Conservation (phyloP, 78 protist genomes). For the Blattamonas nauphoetae region DNA sequence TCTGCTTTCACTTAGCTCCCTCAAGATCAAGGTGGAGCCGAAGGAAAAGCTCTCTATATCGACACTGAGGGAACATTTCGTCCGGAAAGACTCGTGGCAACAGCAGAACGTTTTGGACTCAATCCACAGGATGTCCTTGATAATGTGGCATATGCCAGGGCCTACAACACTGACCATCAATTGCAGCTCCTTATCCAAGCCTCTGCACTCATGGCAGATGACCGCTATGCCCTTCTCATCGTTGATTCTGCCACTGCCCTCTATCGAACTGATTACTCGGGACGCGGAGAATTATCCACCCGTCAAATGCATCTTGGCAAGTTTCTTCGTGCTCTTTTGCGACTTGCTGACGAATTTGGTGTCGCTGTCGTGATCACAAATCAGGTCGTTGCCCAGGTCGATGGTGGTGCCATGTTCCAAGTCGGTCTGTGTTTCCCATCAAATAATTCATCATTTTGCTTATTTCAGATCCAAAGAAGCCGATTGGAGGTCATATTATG, state of each 20-base stretch:
- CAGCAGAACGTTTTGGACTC: constrained; percentile 71
- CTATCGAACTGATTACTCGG: constrained; percentile 38
- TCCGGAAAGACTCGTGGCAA: constrained; percentile 83
- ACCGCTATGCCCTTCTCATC: constrained; percentile 73
- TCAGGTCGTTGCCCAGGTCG: constrained; percentile 93
- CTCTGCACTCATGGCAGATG: constrained; percentile 93
- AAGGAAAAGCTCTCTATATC: constrained; percentile 94
- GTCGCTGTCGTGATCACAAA: constrained; percentile 95
- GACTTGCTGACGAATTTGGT: constrained; percentile 92
- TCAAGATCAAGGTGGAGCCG: constrained; percentile 84
- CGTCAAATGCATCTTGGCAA: constrained; percentile 91
- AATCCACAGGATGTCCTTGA: constrained; percentile 75
- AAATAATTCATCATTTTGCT: no score
- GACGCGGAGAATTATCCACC: constrained; percentile 87
- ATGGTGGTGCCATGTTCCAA: no score
- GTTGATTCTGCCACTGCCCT: constrained; percentile 93
- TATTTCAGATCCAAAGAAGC: background rate
- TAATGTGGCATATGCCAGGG: constrained; percentile 93
- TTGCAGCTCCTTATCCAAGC: constrained; percentile 67
- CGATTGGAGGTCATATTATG: no score
- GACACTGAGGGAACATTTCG: constrained; percentile 99
- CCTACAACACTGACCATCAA: constrained; percentile 95
- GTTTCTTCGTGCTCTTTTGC: constrained; percentile 76
- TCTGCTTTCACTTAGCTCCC: constrained; percentile 48
- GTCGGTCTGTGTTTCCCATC: no score